Conservation (phyloP, 2,329 filamentous ascomycete species). For the Orbilia brochopaga region DNA sequence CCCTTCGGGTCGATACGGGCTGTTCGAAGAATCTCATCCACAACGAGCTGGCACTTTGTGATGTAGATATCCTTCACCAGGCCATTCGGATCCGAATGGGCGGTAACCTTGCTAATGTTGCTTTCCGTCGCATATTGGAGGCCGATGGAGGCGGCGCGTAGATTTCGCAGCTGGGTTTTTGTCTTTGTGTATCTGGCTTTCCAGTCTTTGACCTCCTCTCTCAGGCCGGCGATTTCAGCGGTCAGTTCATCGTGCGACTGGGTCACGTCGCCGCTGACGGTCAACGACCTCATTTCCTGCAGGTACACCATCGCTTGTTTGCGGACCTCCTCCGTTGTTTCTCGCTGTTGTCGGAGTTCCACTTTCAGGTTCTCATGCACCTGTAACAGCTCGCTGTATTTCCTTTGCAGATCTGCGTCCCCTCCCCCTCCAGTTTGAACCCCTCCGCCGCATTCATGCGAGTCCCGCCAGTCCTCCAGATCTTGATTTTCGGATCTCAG, state of each 20-base stretch:
- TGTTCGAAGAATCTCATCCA: conserved; percentile 84
- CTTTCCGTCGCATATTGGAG: conserved; percentile 59
- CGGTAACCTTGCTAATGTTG: conserved; percentile 70
- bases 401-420: conserved; percentile 67
- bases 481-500: conserved; percentile 72
- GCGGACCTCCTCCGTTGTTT: conserved; percentile 80
- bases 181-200: conserved; percentile 84
- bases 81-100: conserved; percentile 73
- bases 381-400: conserved; percentile 65
- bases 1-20: conserved; percentile 75
- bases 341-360: conserved; percentile 73
- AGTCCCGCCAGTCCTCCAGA: conserved; percentile 61
- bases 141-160: conserved; percentile 80
- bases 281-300: conserved; percentile 85
- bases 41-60: conserved; percentile 90
- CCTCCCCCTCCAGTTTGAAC: conserved; percentile 53
- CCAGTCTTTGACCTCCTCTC: conserved; percentile 87
- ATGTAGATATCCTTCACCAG: conserved; percentile 89
- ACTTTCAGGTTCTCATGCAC: conserved; percentile 71
- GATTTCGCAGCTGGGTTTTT: conserved; percentile 82
- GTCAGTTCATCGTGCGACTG: conserved; percentile 82
- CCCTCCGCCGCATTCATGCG: conserved; percentile 42
- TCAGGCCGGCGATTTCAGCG: conserved; percentile 74
- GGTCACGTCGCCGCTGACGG: conserved; percentile 77
- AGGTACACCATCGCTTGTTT: conserved; percentile 82